These are phyloP conservation scores for Diatrype stigma DNA, from an alignment of 2,329 filamentous ascomycete genomes.

Conservation along the genomic window DNA sequence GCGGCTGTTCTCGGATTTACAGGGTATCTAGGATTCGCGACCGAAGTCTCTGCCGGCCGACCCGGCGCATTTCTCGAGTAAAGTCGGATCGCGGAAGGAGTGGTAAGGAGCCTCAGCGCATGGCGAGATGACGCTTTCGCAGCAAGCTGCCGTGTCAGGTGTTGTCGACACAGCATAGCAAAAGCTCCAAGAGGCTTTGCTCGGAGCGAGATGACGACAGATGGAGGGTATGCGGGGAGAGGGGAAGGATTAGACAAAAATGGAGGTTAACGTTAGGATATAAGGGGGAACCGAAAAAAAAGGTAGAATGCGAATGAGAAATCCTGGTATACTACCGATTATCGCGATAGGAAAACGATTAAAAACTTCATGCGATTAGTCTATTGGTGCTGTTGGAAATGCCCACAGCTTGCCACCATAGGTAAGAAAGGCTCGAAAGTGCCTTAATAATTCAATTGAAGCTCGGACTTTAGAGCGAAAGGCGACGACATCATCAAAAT, in stretches of 20 bases:
- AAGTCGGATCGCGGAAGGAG: slow-evolving; percentile 14
- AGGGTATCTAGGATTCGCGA: slow-evolving; percentile 16
- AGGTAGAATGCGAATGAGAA: too few species aligned
- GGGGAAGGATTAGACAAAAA: background rate
- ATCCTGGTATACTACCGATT: background rate
- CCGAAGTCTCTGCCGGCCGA: slow-evolving; percentile 10
- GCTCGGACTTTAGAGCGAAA: background rate
- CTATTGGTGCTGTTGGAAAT: background rate
- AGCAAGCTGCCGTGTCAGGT: slow-evolving; percentile 25
- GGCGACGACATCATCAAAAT: background rate
- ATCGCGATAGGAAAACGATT: background rate
- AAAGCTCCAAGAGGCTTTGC: background rate
- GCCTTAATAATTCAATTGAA: background rate
- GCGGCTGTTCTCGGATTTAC: slow-evolving; percentile 6
- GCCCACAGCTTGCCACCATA: background rate
- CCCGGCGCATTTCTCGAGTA: slow-evolving; percentile 21
- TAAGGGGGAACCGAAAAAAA: background rate
- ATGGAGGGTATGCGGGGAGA: background rate
- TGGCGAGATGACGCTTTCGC: slow-evolving; percentile 17
- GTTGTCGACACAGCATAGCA: slow-evolving; percentile 31
- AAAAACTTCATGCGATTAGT: background rate
- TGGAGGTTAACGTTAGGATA: background rate
- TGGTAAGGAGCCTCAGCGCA: slow-evolving; percentile 16
- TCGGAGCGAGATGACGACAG: background rate
- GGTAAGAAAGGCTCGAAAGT: background rate